Evolutionary conservation across 2,329 filamentous ascomycete genomes (phyloP).

Genomic region (Curvularia hawaiiensis): DNA sequence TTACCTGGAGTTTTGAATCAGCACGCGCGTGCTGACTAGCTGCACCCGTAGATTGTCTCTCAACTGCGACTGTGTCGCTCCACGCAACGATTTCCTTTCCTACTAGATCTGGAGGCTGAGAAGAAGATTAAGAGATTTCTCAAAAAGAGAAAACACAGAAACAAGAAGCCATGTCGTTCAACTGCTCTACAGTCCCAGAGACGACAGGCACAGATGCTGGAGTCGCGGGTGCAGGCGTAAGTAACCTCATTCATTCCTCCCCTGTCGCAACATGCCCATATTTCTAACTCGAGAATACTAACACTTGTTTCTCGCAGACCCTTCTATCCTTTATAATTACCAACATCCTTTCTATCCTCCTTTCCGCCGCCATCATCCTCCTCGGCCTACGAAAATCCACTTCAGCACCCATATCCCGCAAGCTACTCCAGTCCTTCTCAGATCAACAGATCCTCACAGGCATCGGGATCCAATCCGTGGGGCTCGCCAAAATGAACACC

Average conservation of each 20-base stretch:
- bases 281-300: neutral
- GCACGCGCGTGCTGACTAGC: neutral
- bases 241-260: slow-evolving; percentile 20
- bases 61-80: neutral
- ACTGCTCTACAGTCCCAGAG: slow-evolving; percentile 54
- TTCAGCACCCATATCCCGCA: slow-evolving; percentile 61
- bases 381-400: slow-evolving; percentile 57
- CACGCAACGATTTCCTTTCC: neutral
- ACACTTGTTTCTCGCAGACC: slow-evolving; percentile 43
- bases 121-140: slow-evolving; percentile 7
- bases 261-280: neutral
- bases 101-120: slow-evolving; percentile 22
- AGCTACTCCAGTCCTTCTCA: slow-evolving; percentile 67
- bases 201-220: slow-evolving; percentile 59
- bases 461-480: slow-evolving; percentile 70
- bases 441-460: slow-evolving; percentile 73
- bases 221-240: slow-evolving; percentile 62
- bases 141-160: neutral
- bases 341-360: slow-evolving; percentile 60
- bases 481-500: slow-evolving; percentile 62
- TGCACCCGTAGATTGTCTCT: neutral
- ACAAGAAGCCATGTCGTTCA: slow-evolving; percentile 19
- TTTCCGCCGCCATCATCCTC: slow-evolving; percentile 63
- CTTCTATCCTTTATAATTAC: slow-evolving; percentile 71
- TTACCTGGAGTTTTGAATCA: no score